Evolutionary conservation across 1,139 yeast species (phyloP), one percentile per base, ranked within the genome.

Genomic region (Blastobotrys aristatus): DNA sequence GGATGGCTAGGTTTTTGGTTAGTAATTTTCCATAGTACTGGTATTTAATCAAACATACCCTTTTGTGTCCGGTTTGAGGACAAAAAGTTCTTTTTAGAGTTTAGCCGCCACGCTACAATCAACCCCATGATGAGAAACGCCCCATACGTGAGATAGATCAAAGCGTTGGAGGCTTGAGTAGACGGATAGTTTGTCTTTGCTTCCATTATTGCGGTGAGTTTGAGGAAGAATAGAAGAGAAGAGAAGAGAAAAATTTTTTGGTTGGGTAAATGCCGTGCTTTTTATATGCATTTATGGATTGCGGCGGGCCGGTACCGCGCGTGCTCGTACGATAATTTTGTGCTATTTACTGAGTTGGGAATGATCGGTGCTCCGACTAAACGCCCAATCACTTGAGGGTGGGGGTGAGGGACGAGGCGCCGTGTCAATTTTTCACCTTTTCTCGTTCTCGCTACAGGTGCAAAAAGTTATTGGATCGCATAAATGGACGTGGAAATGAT

Each of bases 21-120:
- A 49, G 50, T 48, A 14, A 31, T 31, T 36, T 42, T 38, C 39
- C 36, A 30, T 40, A 21, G 18, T 24, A 20, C 35, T 8, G 18
- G 20, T 16, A 4, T 20, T 18, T 27, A 10, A 21, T 16, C 4
- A n/a, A 17, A 49, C 61, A 37, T 44, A 24, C 88, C 95, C 46
- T 74, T 72, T 60, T 86, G 89, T 2, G 95, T 82, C 16, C 92
- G 85, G 66, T 88, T 88, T 1, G 89, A 82, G 1, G 88, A 74
- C 47, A 88, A 67, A 59, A 84, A 88, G 1, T 79, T 74, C 39
- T 73, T 70, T 41, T 69, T 66, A 46, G 57, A 53, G 26, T 61
- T 60, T 40, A 54, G 59, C 39, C 50, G 53, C 58, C 60, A 66
- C 11, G 68, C 64, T 2, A 65, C 62, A n/a, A 48, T 57, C 6